Percentiles rank a stretch among this genome's conserved stretches.
Conservation (phyloP, 169 alveolate species). For the Babesia caballi region DNA sequence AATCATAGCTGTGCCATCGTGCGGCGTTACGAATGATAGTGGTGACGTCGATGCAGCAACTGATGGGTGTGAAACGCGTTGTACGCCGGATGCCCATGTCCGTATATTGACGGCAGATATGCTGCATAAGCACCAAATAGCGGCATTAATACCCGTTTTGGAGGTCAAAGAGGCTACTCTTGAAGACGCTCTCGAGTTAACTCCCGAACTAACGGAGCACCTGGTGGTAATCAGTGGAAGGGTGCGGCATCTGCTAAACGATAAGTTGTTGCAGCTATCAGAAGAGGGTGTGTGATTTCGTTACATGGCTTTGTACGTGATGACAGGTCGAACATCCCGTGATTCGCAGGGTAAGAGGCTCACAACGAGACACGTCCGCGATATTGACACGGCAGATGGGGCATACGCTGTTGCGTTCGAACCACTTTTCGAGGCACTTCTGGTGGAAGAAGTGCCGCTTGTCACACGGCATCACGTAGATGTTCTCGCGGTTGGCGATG, state of each 20-base stretch:
- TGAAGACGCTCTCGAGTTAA: too few relatives aligned
- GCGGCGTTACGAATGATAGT: too few relatives aligned
- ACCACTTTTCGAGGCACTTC: conserved; percentile 69
- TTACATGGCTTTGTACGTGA: too few relatives aligned
- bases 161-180: neutral
- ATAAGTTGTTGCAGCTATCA: too few relatives aligned
- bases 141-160: conserved; percentile 3
- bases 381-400: conserved; percentile 76
- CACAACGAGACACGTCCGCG: too few relatives aligned
- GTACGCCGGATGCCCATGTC: neutral
- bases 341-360: too few relatives aligned
- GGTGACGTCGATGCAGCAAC: neutral
- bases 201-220: too few relatives aligned
- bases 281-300: too few relatives aligned
- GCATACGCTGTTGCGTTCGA: conserved; percentile 68
- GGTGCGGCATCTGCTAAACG: too few relatives aligned
- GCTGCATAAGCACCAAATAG: neutral
- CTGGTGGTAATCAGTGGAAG: too few relatives aligned
- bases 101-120: neutral
- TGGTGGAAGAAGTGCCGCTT: conserved; percentile 72
- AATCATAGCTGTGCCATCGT: neutral
- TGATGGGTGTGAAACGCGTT: neutral
- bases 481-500: conserved; percentile 54
- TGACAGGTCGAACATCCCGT: too few relatives aligned
- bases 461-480: conserved; percentile 74